Conservation (phyloP, 371 early-diverging fungal genomes). For the Phascolomyces articulosus region DNA sequence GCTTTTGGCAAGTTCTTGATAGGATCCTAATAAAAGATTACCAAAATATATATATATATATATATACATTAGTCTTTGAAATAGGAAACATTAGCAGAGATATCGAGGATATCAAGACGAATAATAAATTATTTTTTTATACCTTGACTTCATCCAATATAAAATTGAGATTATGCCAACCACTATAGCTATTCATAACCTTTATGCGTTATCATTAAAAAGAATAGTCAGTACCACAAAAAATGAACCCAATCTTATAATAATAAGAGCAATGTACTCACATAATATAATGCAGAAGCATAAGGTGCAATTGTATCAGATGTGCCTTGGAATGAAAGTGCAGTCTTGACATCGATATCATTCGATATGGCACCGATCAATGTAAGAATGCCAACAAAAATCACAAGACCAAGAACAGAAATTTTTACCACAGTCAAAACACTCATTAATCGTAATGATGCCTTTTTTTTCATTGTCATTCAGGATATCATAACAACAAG, state of each 20-base stretch:
- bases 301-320: constrained; percentile 35
- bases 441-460: constrained; percentile 32
- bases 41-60: too few relatives aligned
- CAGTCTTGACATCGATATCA: constrained; percentile 27
- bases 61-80: too few relatives aligned
- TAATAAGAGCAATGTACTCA: background rate
- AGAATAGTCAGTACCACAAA: too few relatives aligned
- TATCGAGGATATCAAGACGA: too few relatives aligned
- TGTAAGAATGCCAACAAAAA: constrained; percentile 30
- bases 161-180: constrained; percentile 44
- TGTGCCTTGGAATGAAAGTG: constrained; percentile 42
- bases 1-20: constrained; percentile 42
- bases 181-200: constrained; percentile 46
- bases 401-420: constrained; percentile 26
- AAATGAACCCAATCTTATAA: too few relatives aligned
- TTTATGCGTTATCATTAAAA: background rate
- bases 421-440: constrained; percentile 34
- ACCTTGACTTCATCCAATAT: constrained; percentile 50
- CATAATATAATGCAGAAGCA: constrained; percentile 48
- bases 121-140: too few relatives aligned
- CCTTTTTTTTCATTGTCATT: constrained; percentile 4
- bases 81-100: too few relatives aligned
- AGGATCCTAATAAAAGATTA: constrained; percentile 40
- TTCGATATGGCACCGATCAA: constrained; percentile 23
- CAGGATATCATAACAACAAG: too few relatives aligned